Evolutionary conservation across 805 yeast species (phyloP), one percentile per base, ranked within the genome.

Genomic region (Spathaspora passalidarum): DNA sequence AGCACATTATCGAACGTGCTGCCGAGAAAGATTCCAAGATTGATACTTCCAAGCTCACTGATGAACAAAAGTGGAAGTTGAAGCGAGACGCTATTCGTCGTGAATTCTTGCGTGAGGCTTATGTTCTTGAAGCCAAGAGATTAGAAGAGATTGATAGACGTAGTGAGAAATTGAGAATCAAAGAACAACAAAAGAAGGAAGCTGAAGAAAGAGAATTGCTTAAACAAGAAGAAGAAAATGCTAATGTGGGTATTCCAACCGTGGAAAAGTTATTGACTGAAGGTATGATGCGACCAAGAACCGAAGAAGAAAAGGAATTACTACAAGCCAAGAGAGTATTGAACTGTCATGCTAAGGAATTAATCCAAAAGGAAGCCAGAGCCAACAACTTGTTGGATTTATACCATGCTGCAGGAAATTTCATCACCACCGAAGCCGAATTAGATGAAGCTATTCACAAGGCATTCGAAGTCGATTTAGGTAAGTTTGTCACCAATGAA

Each of bases 401-500:
- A 44, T 89, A 87, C 64, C 88, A 88, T 57, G 78, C 82, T 2
- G 70, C 92, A 1, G 75, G 78, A 21, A 72, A 76, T 38, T 90
- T 81, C 65, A 86, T 89, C 54, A 80, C 88, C 34, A 84, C 84
- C 23, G 96, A 86, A 63, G 78, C 73, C 42, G 81, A 81, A 61
- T 73, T 86, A 49, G 78, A 76, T 37, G 68, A 63, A 17, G 80
- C 83, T 43, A 78, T 86, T 37, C 78, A 75, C 41, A 72, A 72
- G 45, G 83, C 88, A 41, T 79, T 84, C 53, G 75, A 74, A 53
- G 63, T 66, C 47, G 62, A 63, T 23, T 58, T 57, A 18, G 52
- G 65, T 45, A 66, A 61, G 36, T 71, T 67, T 45, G 73, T 68
- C 47, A 52, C 58, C 41, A 57, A 62, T 29, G 66, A 63, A 52